Conservation (phyloP, 129 eudicot species). For the Flaveria ramosissima region DNA sequence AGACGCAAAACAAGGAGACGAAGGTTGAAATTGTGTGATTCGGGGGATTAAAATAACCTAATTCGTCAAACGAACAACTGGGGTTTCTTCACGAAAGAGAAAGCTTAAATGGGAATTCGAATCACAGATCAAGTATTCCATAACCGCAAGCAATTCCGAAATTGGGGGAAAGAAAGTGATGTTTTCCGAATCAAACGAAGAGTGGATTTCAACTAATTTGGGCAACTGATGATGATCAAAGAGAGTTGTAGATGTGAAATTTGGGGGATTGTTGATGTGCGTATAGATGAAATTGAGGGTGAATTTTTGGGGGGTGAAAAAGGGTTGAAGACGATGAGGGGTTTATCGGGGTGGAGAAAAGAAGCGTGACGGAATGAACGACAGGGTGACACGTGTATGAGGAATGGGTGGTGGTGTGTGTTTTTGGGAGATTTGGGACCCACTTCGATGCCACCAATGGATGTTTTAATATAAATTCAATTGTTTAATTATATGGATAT, state of each 20-base stretch:
- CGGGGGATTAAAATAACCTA: no score
- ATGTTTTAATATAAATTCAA: no score
- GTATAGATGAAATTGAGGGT: no score
- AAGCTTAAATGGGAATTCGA: neutral
- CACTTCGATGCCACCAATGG: constrained; percentile 13
- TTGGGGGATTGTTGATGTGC: no score
- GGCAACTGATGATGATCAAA: no score
- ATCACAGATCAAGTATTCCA: no score
- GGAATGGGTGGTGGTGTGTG: constrained; percentile 15
- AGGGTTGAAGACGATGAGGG: constrained; percentile 11
- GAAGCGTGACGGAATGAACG: constrained; percentile 39
- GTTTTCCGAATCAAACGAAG: neutral
- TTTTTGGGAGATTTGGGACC: constrained; percentile 10
- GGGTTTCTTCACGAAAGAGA: constrained; percentile 20
- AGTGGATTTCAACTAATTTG: no score
- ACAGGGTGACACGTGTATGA: constrained; percentile 21
- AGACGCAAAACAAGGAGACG: neutral
- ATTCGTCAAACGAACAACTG: constrained; percentile 13
- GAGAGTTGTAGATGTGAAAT: no score
- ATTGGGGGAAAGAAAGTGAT: constrained; percentile 2
- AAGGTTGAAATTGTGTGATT: no score
- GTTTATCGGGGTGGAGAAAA: neutral
- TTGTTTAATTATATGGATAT: no score
- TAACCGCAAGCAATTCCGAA: neutral
- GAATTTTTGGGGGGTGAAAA: neutral